Evolutionary conservation across 2,329 filamentous ascomycete species (phyloP).

Genomic region (Colletotrichum godetiae): DNA sequence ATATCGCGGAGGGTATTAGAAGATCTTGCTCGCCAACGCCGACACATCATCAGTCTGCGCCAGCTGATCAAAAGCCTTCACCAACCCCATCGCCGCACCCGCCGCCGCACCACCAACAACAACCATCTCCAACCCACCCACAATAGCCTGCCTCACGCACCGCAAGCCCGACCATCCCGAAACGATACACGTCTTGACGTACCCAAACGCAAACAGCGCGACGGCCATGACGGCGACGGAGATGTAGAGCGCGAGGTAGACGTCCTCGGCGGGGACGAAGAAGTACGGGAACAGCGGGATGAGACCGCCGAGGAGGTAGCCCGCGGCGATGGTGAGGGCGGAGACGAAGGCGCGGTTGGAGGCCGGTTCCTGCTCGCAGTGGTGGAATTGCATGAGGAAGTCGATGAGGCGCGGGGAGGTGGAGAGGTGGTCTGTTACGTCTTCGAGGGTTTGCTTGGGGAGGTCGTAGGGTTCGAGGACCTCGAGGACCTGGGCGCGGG

Average conservation of each 20-base stretch:
- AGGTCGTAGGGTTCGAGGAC: constrained; percentile 64
- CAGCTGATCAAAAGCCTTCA: constrained; percentile 40
- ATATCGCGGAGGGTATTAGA: constrained; percentile 18
- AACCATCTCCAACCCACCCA: constrained; percentile 53
- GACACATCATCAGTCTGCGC: constrained; percentile 26
- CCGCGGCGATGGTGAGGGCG: constrained; percentile 73
- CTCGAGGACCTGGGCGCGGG: constrained; percentile 58
- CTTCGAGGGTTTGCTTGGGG: constrained; percentile 41
- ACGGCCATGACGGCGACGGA: constrained; percentile 71
- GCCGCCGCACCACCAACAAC: constrained; percentile 52
- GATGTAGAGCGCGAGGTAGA: constrained; percentile 64
- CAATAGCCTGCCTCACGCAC: constrained; percentile 36
- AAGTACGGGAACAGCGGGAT: constrained; percentile 80
- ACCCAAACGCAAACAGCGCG: constrained; percentile 73
- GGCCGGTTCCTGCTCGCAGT: constrained; percentile 58
- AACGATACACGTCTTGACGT: constrained; percentile 68
- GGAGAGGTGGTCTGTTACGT: constrained; percentile 33
- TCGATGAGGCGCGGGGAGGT: constrained; percentile 57
- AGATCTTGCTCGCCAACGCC: constrained; percentile 18
- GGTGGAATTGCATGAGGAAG: constrained; percentile 71
- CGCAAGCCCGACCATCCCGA: constrained; percentile 35
- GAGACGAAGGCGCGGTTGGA: constrained; percentile 62
- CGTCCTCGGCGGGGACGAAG: constrained; percentile 53
- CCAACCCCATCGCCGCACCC: constrained; percentile 51
- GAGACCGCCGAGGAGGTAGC: constrained; percentile 77